A percentile compares a stretch with the other conserved stretches of the same genome.
These are phyloP conservation scores for Senecio squalidus DNA, from an alignment of 140 eudicot genomes.

Conservation along the genomic window DNA sequence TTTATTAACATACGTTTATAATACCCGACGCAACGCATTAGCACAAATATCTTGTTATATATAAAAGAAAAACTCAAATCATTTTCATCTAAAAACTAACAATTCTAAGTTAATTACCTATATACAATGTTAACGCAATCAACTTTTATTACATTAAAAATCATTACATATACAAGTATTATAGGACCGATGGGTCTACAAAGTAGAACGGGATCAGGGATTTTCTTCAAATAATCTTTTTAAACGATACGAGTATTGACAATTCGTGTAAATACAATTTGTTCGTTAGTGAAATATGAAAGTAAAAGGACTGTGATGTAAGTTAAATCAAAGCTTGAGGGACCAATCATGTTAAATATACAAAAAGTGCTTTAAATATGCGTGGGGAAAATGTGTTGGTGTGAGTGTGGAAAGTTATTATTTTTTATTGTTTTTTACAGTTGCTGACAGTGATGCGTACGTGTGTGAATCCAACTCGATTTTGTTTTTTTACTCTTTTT, in stretches of 20 bases:
- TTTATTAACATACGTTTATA: too few species aligned
- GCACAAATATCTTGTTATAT: too few species aligned
- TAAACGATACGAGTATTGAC: background rate
- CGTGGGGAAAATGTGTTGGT: constrained; percentile 42
- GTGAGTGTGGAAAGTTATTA: constrained; percentile 28
- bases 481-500: constrained; percentile 7
- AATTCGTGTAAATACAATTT: background rate
- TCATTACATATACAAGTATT: too few species aligned
- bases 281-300: background rate
- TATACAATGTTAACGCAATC: too few species aligned
- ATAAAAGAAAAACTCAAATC: too few species aligned
- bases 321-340: background rate
- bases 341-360: constrained; percentile 8
- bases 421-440: constrained; percentile 26
- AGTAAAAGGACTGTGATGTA: constrained; percentile 5
- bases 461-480: constrained; percentile 37
- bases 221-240: too few species aligned
- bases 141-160: too few species aligned
- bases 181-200: too few species aligned
- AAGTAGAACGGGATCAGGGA: too few species aligned
- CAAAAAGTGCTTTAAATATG: constrained; percentile 24
- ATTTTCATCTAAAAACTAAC: too few species aligned
- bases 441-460: constrained; percentile 36
- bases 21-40: too few species aligned
- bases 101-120: too few species aligned